Base-by-base conservation (phyloP, 2,329 filamentous ascomycete genomes). In the Neodidymelliopsis sp. region DNA sequence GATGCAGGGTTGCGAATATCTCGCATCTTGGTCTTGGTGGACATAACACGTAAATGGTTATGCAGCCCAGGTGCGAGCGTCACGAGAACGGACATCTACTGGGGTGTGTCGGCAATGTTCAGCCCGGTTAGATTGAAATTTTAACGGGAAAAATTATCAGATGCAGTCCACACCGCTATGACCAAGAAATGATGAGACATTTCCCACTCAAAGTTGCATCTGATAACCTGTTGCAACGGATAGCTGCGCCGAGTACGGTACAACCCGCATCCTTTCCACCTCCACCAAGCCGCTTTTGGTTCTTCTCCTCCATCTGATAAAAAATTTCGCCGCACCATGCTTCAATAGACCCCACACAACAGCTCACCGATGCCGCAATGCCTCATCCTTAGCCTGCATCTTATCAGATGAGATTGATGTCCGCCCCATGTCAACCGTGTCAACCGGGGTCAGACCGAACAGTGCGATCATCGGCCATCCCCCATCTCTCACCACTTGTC, bases 361-460 rank as follows among this genome's bases (percentile, higher is more conserved):
- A 35, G n/a, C 36, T 51, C 48, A 53, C 57, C 59, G 51, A 61
- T 52, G 41, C 57, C 54, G 62, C 53, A 43, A 40, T 7, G 37
- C 11, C 27, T 39, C 12, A 20, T 30, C 8, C 22, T 27, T 11
- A 18, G 15, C 25, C 22, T 10, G 36, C 28, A 65, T 65, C 62
- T 66, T 64, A 66, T 66, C 62, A 61, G 63, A 66, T 66, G 46
- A 57, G 53, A 60, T 63, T 45, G 25, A 53, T 36, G 43, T 31
- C 52, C 43, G 30, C 24, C 39, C 50, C 37, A 19, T 53, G 53
- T 35, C 30, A 34, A 31, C 13, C 3, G 23, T 18, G 30, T 39
- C 29, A 43, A 38, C 44, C 35, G 41, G 41, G 39, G 28, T 56
- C 37, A 28, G 11, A 23, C 50, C 49, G 45, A 36, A 48, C 40